phyloP scores from a whole-genome alignment of 2,329 filamentous ascomycete species.

The Fusarium illudens region DNA sequence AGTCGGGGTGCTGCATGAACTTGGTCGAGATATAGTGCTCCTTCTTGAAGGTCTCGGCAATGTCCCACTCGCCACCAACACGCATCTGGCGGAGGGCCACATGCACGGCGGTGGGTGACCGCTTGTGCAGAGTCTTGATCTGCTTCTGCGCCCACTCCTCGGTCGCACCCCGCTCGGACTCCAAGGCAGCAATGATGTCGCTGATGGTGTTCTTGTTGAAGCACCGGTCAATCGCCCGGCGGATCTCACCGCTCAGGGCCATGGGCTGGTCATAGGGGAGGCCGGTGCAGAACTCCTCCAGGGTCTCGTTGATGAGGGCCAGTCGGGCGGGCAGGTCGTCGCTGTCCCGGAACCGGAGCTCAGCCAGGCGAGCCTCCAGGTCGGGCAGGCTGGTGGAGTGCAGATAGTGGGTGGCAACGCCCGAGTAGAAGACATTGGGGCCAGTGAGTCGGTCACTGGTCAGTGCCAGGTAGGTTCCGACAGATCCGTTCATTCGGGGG shows the following conservation, averaged over 20 bases:
- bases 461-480: slow-evolving; percentile 92
- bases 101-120: slow-evolving; percentile 87
- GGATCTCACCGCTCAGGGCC: slow-evolving; percentile 72
- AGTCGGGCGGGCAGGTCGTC: slow-evolving; percentile 70
- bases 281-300: slow-evolving; percentile 90
- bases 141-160: slow-evolving; percentile 82
- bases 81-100: slow-evolving; percentile 87
- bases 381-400: slow-evolving; percentile 86
- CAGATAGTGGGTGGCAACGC: slow-evolving; percentile 94
- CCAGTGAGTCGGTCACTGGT: slow-evolving; percentile 87
- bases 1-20: slow-evolving; percentile 94
- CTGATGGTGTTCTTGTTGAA: slow-evolving; percentile 73
- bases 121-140: slow-evolving; percentile 74
- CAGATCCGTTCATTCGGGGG: slow-evolving; percentile 82
- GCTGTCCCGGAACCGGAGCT: slow-evolving; percentile 87
- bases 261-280: slow-evolving; percentile 79
- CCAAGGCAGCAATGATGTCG: slow-evolving; percentile 75
- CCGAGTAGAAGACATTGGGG: slow-evolving; percentile 87
- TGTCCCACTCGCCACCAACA: slow-evolving; percentile 77
- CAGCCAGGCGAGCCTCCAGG: slow-evolving; percentile 85
- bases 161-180: slow-evolving; percentile 60
- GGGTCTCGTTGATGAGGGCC: slow-evolving; percentile 80
- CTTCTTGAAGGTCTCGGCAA: slow-evolving; percentile 82
- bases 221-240: slow-evolving; percentile 85
- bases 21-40: slow-evolving; percentile 85